A percentile compares a stretch with the other conserved stretches of the same genome.
These are phyloP conservation scores for Carallia pectinifolia DNA, from an alignment of 345 rosid genomes.

Conservation along the genomic window DNA sequence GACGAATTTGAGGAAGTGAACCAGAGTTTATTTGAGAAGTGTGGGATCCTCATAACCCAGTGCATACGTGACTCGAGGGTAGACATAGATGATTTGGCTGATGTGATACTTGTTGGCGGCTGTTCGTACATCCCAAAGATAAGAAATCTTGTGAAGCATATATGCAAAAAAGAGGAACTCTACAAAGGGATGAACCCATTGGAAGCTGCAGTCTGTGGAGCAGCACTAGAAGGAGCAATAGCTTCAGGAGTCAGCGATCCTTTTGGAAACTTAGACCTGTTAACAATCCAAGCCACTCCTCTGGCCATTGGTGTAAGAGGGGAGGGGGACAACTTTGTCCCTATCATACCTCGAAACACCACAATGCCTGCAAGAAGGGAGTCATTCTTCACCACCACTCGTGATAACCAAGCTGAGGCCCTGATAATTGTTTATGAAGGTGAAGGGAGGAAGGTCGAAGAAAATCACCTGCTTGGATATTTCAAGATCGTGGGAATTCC, in stretches of 20 bases:
- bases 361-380: slow-evolving; percentile 84
- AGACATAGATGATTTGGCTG: slow-evolving; percentile 48
- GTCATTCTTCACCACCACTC: slow-evolving; percentile 57
- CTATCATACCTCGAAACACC: slow-evolving; percentile 62
- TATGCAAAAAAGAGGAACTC: slow-evolving; percentile 55
- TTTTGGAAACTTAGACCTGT: slow-evolving; percentile 71
- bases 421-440: slow-evolving; percentile 79
- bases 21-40: slow-evolving; percentile 51
- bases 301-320: slow-evolving; percentile 66
- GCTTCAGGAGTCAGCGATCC: slow-evolving; percentile 83
- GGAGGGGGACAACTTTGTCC: slow-evolving; percentile 52
- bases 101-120: slow-evolving; percentile 84
- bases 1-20: slow-evolving; percentile 77
- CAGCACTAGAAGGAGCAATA: slow-evolving; percentile 89
- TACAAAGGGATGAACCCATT: slow-evolving; percentile 55
- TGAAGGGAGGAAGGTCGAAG: slow-evolving; percentile 59
- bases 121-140: slow-evolving; percentile 68
- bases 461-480: slow-evolving; percentile 77
- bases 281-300: slow-evolving; percentile 79
- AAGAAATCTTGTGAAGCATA: slow-evolving; percentile 37
- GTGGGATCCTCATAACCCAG: slow-evolving; percentile 55
- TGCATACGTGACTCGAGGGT: slow-evolving; percentile 74
- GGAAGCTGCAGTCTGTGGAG: slow-evolving; percentile 81
- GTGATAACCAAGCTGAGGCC: slow-evolving; percentile 68
- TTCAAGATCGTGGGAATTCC: slow-evolving; percentile 82